phyloP scores from a whole-genome alignment of 345 rosid species.

The Salix udensis region DNA sequence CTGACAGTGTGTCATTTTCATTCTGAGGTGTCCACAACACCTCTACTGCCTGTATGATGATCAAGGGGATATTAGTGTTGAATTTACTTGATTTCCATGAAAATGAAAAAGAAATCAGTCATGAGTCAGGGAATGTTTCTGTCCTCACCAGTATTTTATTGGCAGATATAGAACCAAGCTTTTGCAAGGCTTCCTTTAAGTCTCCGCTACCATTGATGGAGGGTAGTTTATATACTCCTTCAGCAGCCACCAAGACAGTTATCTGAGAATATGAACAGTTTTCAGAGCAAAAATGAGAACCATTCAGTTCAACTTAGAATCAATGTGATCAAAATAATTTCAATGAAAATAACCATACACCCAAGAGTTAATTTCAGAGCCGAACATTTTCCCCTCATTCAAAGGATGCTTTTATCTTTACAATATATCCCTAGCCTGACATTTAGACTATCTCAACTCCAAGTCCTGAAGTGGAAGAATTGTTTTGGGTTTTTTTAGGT shows the following conservation, averaged over 20 bases:
- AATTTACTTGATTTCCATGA: background rate
- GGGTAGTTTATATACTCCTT: constrained; percentile 75
- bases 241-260: constrained; percentile 89
- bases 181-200: constrained; percentile 79
- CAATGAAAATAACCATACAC: too few relatives aligned
- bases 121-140: background rate
- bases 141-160: constrained; percentile 64
- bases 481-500: too few relatives aligned
- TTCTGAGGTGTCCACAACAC: constrained; percentile 96
- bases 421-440: too few relatives aligned
- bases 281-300: background rate
- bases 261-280: constrained; percentile 38
- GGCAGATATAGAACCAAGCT: constrained; percentile 66
- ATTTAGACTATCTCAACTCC: too few relatives aligned
- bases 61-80: constrained; percentile 13
- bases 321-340: too few relatives aligned
- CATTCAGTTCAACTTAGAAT: background rate
- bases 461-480: too few relatives aligned
- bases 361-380: too few relatives aligned
- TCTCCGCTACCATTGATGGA: constrained; percentile 61
- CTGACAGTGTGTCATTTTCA: constrained; percentile 68
- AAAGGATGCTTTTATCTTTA: too few relatives aligned
- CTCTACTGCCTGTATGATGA: constrained; percentile 71
- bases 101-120: background rate
- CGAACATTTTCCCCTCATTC: too few relatives aligned